Evolutionary conservation across 768 basidiomycete genomes (phyloP).

Genomic region (Suillus placidus): DNA sequence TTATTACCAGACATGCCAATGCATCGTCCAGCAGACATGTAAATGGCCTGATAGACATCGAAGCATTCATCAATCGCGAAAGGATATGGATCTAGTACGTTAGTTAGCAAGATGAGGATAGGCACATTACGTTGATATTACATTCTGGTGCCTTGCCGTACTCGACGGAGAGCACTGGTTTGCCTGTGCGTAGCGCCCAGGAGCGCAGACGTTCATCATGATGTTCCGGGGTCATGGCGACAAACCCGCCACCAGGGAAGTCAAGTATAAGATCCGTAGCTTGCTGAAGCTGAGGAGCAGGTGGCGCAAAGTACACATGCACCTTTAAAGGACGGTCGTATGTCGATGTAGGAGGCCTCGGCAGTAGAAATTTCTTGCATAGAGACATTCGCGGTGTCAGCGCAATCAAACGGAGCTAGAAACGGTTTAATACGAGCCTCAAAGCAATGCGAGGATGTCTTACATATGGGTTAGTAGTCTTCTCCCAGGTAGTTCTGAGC

Average conservation of each 20-base stretch:
- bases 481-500: constrained; percentile 96
- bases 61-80: constrained; percentile 95
- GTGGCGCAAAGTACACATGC: constrained; percentile 79
- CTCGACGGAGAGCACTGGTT: constrained; percentile 83
- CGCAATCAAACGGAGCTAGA: constrained; percentile 63
- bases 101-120: constrained; percentile 6
- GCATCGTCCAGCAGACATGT: constrained; percentile 74
- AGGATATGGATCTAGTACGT: constrained; percentile 84
- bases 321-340: constrained; percentile 83
- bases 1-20: constrained; percentile 89
- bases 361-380: constrained; percentile 76
- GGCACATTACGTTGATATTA: constrained; percentile 38
- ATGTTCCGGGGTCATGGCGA: constrained; percentile 94
- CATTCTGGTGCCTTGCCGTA: constrained; percentile 98
- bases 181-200: constrained; percentile 82
- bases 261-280: constrained; percentile 87
- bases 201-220: constrained; percentile 90
- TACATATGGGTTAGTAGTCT: constrained; percentile 92
- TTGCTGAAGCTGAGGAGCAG: constrained; percentile 61
- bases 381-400: constrained; percentile 63
- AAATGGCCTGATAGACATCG: constrained; percentile 82
- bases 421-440: constrained; percentile 8
- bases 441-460: constrained; percentile 27
- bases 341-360: constrained; percentile 74
- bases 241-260: constrained; percentile 95